phyloP scores from a whole-genome alignment of 2,329 filamentous ascomycete species.

The Apiospora kogelbergensis region DNA sequence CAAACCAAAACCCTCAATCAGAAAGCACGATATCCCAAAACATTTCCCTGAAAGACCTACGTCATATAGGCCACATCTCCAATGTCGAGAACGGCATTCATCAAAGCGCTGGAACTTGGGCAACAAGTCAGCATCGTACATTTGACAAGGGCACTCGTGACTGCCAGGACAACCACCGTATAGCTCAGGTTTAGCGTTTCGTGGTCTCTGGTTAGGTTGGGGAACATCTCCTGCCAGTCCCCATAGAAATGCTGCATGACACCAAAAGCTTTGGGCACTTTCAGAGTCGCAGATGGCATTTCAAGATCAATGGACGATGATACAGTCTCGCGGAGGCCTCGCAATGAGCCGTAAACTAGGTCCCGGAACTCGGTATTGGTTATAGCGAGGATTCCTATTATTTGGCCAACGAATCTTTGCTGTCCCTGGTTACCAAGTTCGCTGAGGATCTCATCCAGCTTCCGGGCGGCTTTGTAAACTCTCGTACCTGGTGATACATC shows the following conservation, averaged over 20 bases:
- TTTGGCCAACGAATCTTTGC: background rate
- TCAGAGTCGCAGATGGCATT: background rate
- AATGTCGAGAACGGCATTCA: background rate
- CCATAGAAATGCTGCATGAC: background rate
- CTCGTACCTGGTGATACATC: background rate
- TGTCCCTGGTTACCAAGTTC: background rate
- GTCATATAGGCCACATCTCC: background rate
- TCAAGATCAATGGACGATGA: background rate
- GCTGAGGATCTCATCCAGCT: background rate
- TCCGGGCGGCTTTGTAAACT: background rate
- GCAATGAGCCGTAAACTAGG: background rate
- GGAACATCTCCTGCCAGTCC: background rate
- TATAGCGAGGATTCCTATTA: background rate
- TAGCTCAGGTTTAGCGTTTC: background rate
- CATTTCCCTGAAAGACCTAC: background rate
- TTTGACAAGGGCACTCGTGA: background rate
- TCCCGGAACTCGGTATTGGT: background rate
- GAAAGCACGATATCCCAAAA: too few species aligned
- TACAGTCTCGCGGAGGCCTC: background rate
- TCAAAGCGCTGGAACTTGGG: too few species aligned
- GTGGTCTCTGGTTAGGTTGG: too few species aligned
- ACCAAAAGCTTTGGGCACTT: background rate
- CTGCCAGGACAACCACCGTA: background rate
- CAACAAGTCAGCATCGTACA: background rate
- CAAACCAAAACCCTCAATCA: too few species aligned